Base-by-base conservation (phyloP, 2,329 filamentous ascomycete species). In the Penicillium sp. region DNA sequence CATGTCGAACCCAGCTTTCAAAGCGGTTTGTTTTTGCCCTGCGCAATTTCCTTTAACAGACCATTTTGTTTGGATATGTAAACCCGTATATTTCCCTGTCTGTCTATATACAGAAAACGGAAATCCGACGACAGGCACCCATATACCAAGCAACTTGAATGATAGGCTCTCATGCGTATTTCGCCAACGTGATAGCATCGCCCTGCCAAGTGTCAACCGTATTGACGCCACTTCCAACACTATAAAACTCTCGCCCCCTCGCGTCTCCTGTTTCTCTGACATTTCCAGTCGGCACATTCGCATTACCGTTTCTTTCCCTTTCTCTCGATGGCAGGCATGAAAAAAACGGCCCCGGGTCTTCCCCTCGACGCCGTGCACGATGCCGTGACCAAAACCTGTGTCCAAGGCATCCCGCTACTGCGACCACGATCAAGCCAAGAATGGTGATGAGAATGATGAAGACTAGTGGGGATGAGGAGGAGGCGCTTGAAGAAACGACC, bases 181-280 rank as follows among this genome's bases (percentile, higher is more conserved):
- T 54, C 30, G 33, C 42, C 45, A 47, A 24, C 8, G 18, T 33
- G 14, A 20, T n/a, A 30, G 28, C 21, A 20, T 20, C 43, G 14
- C 43, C 52, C n/a, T 54, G 33, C 43, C 42, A 21, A 28, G 18
- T n/a, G 21, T 38, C 21, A n/a, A 38, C 23, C 3, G 11, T 35
- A n/a, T 26, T n/a, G 12, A 24, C 43, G 9, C 11, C 28, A 45
- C 35, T 18, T 20, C 16, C n/a, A 21, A 47, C 43, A 40, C 28
- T 47, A 28, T 54, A 54, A 40, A 38, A 54, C 12, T 54, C 52
- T 40, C 35, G 14, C 18, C 35, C 16, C n/a, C 35, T 40, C 35
- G 12, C 12, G 9, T 33, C 30, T 33, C 30, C 30, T 3, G 12
- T 33, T 33, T 6, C 5, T 8, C 4, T 8, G 12, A 33, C 12